These are phyloP conservation scores for Graphium sp. DNA, from an alignment of 2,329 filamentous ascomycete species.

Conservation along the genomic window DNA sequence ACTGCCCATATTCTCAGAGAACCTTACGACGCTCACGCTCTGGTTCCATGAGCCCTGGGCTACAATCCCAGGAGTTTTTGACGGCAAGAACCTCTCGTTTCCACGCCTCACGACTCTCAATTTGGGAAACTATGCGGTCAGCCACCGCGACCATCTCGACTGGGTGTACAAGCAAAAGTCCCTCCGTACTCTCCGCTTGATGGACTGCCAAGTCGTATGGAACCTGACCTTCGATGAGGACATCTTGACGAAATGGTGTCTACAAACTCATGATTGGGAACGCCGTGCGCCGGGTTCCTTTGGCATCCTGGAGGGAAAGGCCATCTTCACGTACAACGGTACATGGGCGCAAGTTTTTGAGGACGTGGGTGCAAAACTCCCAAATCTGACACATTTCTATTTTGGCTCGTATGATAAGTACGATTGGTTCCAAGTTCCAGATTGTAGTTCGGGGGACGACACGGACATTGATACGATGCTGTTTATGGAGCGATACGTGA, in stretches of 20 bases:
- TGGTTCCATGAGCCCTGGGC: conserved; percentile 8
- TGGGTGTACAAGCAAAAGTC: conserved; percentile 9
- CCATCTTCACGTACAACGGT: conserved; percentile 4
- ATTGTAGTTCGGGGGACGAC: no score
- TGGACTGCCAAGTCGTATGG: conserved; percentile 6
- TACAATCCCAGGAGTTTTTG: conserved; percentile 8
- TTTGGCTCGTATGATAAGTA: background rate
- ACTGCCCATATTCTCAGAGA: conserved; percentile 6
- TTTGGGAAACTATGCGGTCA: conserved; percentile 6
- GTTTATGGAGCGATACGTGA: background rate
- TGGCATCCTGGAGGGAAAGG: background rate
- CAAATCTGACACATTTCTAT: conserved; percentile 7
- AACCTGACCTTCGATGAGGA: conserved; percentile 1
- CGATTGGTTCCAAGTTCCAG: background rate
- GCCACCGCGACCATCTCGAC: conserved; percentile 9
- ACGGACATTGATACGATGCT: background rate
- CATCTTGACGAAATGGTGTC: background rate
- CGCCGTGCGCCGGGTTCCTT: conserved; percentile 1
- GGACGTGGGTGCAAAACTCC: conserved; percentile 5
- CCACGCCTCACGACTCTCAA: conserved; percentile 7
- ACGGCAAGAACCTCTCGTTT: conserved; percentile 8
- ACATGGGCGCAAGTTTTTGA: conserved; percentile 10
- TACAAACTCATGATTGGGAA: conserved; percentile 6
- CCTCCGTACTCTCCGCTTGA: conserved; percentile 4
- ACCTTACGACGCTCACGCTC: conserved; percentile 9